Conservation (phyloP, 768 basidiomycete genomes). For the Mycena metata region DNA sequence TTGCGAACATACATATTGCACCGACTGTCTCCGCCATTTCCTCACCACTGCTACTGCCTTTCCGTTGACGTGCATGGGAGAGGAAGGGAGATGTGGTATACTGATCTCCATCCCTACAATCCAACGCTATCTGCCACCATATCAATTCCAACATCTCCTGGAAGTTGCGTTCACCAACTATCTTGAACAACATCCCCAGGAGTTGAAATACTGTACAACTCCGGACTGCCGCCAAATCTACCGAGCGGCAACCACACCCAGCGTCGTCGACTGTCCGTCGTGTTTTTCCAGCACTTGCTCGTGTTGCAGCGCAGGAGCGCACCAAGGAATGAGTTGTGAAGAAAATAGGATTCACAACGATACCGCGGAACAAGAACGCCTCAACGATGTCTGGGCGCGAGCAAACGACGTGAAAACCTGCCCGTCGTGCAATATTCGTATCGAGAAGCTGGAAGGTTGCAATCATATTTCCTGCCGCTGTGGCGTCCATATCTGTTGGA, state of each 20-base stretch:
- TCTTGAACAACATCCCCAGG: conserved; percentile 65
- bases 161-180: conserved; percentile 68
- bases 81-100: conserved; percentile 65
- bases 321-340: conserved; percentile 6
- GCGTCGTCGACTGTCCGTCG: conserved; percentile 3
- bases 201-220: conserved; percentile 77
- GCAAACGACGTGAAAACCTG: conserved; percentile 3
- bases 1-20: conserved; percentile 67
- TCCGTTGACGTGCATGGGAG: conserved; percentile 75
- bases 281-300: conserved; percentile 9
- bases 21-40: conserved; percentile 62
- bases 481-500: conserved; percentile 5
- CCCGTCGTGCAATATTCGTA: conserved; percentile 1
- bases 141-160: conserved; percentile 66
- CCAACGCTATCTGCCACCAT: conserved; percentile 61
- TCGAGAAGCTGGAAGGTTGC: conserved; percentile 4
- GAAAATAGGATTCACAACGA: background rate
- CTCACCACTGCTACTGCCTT: conserved; percentile 59
- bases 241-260: conserved; percentile 38
- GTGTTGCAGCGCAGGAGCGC: conserved; percentile 1
- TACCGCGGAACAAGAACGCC: conserved; percentile 1
- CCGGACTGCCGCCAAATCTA: conserved; percentile 82
- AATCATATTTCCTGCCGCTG: conserved; percentile 3
- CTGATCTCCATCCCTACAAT: conserved; percentile 69
- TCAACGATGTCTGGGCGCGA: conserved; percentile 4